Evolutionary conservation across 2,329 filamentous ascomycete species (phyloP).

Genomic region (Myriosclerotinia scirpicola): DNA sequence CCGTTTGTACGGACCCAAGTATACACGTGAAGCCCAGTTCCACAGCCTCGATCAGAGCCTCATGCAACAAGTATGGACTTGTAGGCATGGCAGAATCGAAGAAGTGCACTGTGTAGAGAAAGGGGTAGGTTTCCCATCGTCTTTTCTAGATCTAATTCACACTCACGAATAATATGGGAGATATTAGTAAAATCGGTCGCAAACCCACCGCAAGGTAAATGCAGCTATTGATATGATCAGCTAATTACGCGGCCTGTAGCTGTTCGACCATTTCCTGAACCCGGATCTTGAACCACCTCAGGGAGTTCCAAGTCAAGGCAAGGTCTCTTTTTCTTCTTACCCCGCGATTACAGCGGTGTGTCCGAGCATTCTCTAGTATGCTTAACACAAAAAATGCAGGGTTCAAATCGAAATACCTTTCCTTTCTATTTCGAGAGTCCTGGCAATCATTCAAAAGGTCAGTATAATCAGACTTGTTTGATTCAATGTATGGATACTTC

Average conservation of each 20-base stretch:
- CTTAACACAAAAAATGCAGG: neutral
- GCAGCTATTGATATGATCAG: no score
- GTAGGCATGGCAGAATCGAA: no score
- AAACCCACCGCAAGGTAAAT: no score
- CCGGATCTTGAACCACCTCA: neutral
- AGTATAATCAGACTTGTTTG: neutral
- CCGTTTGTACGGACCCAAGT: no score
- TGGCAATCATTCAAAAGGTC: neutral
- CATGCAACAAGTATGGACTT: no score
- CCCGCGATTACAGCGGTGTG: neutral
- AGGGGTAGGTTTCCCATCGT: no score
- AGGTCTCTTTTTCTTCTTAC: neutral
- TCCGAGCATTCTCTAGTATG: slow-evolving; percentile 5
- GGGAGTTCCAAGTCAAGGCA: neutral
- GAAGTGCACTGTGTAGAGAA: no score
- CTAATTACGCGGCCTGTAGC: neutral
- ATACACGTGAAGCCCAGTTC: no score
- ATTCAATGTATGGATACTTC: neutral
- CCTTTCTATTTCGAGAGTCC: neutral
- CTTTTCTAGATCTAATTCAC: no score
- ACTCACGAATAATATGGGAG: no score
- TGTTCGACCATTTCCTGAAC: neutral
- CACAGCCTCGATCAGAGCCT: no score
- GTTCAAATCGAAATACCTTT: neutral
- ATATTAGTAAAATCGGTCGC: no score